Evolutionary conservation across 768 basidiomycete species (phyloP), one percentile per base, ranked within the genome.

Genomic region (Collybia sordida): DNA sequence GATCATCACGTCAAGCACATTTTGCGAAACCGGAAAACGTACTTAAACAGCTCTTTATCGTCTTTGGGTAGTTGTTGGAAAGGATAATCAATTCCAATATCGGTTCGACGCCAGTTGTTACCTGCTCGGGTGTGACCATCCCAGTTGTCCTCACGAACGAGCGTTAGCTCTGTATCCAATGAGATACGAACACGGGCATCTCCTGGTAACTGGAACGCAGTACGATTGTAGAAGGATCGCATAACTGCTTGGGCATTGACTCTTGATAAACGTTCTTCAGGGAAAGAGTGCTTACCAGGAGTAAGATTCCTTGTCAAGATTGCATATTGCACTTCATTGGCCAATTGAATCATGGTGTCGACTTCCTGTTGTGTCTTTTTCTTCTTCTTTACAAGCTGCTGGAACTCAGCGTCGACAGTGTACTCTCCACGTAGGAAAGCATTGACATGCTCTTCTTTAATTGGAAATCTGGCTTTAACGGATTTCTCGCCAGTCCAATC

Each of bases 401-500:
- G 88, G 69, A 98, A 91, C 58, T 98, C 94, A 35, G 76, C 89
- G 62, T 98, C 95, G 78, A 97, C 88, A 23, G 85, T 96, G 68
- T 97, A 88, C 62, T 92, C 86, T 15, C 97, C 97, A 18, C 79
- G 75, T 35, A 97, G 69, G 75, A 93, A 99, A 14, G 88, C 85
- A 62, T 98, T 96, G 58, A 98, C 86, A 40, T 90, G 82, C 53
- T 93, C 84, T 64, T 98, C 96, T 64, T 96, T 94, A 66, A 99
- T 86, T 2, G 91, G 85, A 72, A 98, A 98, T 9, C 95, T 89
- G 12, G 94, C 90, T 69, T 98, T 99, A 64, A 98, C 95, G 8
- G 92, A 94, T 69, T 98, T 98, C 68, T 99, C 96, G 27, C 97
- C 97, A 0, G 96, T 98, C 97, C 97, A 99, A 63, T 99, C 97